Evolutionary conservation across 2,329 filamentous ascomycete species (phyloP), one percentile per base, ranked within the genome.

Genomic region (Clonostachys rosea): DNA sequence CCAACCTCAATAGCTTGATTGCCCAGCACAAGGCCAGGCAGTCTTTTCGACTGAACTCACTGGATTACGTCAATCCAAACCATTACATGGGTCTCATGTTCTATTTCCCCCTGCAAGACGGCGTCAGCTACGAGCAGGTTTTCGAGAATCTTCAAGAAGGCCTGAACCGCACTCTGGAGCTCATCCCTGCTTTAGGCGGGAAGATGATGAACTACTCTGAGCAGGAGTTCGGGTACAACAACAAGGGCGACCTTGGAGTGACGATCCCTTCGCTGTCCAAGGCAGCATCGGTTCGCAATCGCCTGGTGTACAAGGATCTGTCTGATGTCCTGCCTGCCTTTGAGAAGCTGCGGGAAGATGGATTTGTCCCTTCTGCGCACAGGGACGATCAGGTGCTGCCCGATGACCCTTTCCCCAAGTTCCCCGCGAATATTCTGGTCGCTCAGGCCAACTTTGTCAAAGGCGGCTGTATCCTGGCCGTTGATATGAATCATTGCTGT

Each of bases 131-230:
- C 24, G 51, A 64, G 35, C 44, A 63, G 5, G 58, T 53, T 0
- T 70, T 68, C 42, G 47, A 44, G 0, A 58, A 56, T 12, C 47
- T 70, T 7, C 64, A 66, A 42, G 49, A 55, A 3, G 67, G 67
- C 3, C 60, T 70, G 6, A 53, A 54, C 14, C 59, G 59, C 24
- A 62, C 64, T 4, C 53, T 70, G 3, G 54, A 63, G 2, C 48
- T 68, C 45, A 64, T 70, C 12, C 65, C 67, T 6, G 63, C 56
- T 13, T 58, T 70, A 1, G 55, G 56, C 1, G 67, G 67, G 16
- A 63, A 58, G 34, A 55, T 71, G 43, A 67, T 66, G 50, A 39
- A 49, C 34, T 49, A 49, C 14, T 58, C 58, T 1, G 55, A 55
- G 37, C 54, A 59, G 3, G 57, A 60, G 35, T 53, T 59, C 33